Evolutionary conservation across 2,329 filamentous ascomycete species (phyloP).

Genomic region (Rhexocercosporidium sp.): DNA sequence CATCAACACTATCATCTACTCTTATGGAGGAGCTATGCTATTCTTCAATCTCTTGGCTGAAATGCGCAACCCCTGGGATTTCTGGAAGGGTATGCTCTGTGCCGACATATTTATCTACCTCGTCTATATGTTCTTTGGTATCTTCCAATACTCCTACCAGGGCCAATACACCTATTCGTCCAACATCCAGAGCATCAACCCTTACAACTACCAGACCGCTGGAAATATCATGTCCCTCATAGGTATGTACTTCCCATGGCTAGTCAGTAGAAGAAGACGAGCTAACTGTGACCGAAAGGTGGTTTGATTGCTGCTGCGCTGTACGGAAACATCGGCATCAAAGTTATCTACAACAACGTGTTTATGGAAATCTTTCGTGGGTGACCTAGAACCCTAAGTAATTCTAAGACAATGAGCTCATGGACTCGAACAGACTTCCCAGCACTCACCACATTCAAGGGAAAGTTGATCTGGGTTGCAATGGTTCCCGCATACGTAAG

Average conservation of each 20-base stretch:
- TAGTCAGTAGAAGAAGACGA: too few relatives aligned
- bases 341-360: constrained; percentile 54
- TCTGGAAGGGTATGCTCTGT: constrained; percentile 48
- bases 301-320: constrained; percentile 52
- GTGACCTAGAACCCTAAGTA: constrained; percentile 27
- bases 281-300: not conserved
- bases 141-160: constrained; percentile 46
- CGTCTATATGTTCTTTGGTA: constrained; percentile 51
- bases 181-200: constrained; percentile 22
- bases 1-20: constrained; percentile 50
- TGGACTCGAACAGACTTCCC: constrained; percentile 31
- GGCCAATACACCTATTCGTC: constrained; percentile 26
- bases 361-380: constrained; percentile 53
- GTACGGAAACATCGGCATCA: constrained; percentile 59
- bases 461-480: constrained; percentile 47
- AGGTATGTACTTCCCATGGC: not conserved
- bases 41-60: constrained; percentile 62
- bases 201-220: constrained; percentile 28
- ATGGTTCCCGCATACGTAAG: constrained; percentile 56
- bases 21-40: constrained; percentile 61
- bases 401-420: too few relatives aligned
- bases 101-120: constrained; percentile 50
- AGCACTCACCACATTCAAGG: constrained; percentile 22
- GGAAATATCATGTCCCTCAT: constrained; percentile 27
- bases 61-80: constrained; percentile 51